These are phyloP conservation scores for Sphagnum tenellum DNA, from an alignment of 225 moss, liverwort and hornwort species.

Conservation along the genomic window DNA sequence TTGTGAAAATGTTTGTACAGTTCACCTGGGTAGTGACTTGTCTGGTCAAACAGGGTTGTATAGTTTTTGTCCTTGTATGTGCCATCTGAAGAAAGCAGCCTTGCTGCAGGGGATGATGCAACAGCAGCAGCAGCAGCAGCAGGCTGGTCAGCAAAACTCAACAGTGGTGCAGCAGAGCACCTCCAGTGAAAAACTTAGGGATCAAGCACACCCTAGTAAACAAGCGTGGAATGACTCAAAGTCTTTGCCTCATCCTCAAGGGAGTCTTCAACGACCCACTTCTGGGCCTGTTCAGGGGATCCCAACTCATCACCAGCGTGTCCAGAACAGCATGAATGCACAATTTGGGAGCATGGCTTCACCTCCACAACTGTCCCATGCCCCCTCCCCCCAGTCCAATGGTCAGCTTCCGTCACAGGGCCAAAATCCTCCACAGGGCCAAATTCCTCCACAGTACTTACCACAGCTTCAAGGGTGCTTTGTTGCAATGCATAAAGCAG, in stretches of 20 bases:
- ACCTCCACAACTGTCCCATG: slow-evolving; percentile 40
- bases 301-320: slow-evolving; percentile 48
- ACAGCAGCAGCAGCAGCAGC: slow-evolving; percentile 55
- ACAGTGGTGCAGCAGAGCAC: slow-evolving; percentile 37
- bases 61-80: no score
- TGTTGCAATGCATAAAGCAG: slow-evolving; percentile 59
- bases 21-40: neutral
- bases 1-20: no score
- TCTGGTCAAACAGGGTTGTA: no score
- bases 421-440: slow-evolving; percentile 25
- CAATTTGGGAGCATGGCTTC: slow-evolving; percentile 53
- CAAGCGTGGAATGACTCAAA: slow-evolving; percentile 36
- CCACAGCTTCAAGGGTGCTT: slow-evolving; percentile 78
- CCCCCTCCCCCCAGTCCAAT: slow-evolving; percentile 36
- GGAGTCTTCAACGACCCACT: slow-evolving; percentile 32
- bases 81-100: no score
- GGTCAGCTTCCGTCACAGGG: slow-evolving; percentile 24
- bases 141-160: slow-evolving; percentile 32
- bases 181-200: slow-evolving; percentile 42
- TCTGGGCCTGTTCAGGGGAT: slow-evolving; percentile 36
- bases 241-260: slow-evolving; percentile 32
- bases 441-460: slow-evolving; percentile 57
- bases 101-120: slow-evolving; percentile 43
- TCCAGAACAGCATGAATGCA: slow-evolving; percentile 38
- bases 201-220: slow-evolving; percentile 48